Conservation (phyloP, 2,329 filamentous ascomycete genomes). For the Colletotrichum costaricense region DNA sequence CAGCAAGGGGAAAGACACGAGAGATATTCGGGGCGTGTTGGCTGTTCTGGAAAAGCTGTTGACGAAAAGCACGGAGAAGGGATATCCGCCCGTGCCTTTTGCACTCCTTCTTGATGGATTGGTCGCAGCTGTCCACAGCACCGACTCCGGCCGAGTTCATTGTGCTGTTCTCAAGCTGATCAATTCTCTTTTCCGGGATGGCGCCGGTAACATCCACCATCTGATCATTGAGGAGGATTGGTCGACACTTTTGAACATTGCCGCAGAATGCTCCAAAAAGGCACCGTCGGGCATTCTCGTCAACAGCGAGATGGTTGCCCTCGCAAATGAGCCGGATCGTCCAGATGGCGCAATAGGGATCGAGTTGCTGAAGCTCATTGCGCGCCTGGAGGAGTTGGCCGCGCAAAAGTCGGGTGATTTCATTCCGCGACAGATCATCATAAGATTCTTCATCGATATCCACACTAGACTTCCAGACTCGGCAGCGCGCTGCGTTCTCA, state of each 20-base stretch:
- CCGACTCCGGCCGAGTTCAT: constrained; percentile 57
- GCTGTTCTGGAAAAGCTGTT: constrained; percentile 72
- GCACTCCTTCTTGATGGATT: constrained; percentile 69
- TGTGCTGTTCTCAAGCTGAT: constrained; percentile 62
- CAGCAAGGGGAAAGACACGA: constrained; percentile 61
- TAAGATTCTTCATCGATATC: constrained; percentile 74
- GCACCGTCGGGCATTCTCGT: constrained; percentile 32
- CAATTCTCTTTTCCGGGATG: constrained; percentile 66
- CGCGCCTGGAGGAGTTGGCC: constrained; percentile 62
- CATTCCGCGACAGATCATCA: constrained; percentile 73
- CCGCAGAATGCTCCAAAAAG: constrained; percentile 62
- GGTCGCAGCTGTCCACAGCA: constrained; percentile 59
- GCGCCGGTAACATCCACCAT: constrained; percentile 62
- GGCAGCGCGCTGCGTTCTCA: constrained; percentile 71
- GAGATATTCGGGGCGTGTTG: constrained; percentile 72
- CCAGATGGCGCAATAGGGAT: constrained; percentile 53
- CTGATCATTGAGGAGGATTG: constrained; percentile 75
- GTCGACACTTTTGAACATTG: constrained; percentile 69
- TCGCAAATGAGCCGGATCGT: constrained; percentile 41
- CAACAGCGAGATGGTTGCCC: constrained; percentile 35
- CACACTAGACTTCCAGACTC: constrained; percentile 73
- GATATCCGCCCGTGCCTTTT: constrained; percentile 70
- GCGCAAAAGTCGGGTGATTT: constrained; percentile 62
- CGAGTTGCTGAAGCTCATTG: constrained; percentile 58
- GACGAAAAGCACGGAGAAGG: constrained; percentile 68